Evolutionary conservation across 371 early-diverging fungal species (phyloP).

Genomic region (Mortierella sp.): DNA sequence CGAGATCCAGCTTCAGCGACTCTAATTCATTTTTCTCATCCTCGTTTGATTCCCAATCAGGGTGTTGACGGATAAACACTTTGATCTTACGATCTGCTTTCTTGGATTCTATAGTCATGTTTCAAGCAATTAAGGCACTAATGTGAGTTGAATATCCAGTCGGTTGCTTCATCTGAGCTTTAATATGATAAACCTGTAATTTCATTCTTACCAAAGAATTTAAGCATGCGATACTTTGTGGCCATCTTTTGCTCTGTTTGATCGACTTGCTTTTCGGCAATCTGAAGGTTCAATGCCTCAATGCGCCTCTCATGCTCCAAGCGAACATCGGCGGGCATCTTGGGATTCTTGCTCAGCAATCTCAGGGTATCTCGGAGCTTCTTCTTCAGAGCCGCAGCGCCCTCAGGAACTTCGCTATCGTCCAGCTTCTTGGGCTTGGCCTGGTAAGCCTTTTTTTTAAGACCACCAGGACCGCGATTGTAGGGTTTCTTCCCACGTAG

Average conservation of each 20-base stretch:
- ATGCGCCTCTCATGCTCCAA: constrained; percentile 43
- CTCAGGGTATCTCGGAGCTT: constrained; percentile 55
- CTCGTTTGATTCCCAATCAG: constrained; percentile 30
- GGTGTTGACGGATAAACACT: constrained; percentile 41
- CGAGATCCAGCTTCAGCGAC: constrained; percentile 48
- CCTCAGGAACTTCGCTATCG: constrained; percentile 35
- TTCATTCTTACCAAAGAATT: constrained; percentile 48
- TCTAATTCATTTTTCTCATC: constrained; percentile 39
- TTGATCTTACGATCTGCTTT: constrained; percentile 53
- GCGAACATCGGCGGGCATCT: constrained; percentile 51
- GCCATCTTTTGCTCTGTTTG: constrained; percentile 54
- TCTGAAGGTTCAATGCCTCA: constrained; percentile 52
- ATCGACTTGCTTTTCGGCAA: constrained; percentile 54
- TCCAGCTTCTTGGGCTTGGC: constrained; percentile 46
- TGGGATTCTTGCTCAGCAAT: constrained; percentile 37
- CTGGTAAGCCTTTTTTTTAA: constrained; percentile 44
- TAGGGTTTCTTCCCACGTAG: constrained; percentile 51
- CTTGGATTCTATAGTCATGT: constrained; percentile 33
- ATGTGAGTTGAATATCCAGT: too few relatives aligned
- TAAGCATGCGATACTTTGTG: constrained; percentile 54
- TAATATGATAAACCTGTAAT: not conserved
- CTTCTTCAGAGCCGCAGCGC: constrained; percentile 49
- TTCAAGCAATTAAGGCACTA: not conserved
- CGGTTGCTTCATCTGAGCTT: not conserved
- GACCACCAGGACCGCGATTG: constrained; percentile 21